These are phyloP conservation scores for Primulina tabacum DNA, from an alignment of 257 asterid genomes.

Conservation along the genomic window DNA sequence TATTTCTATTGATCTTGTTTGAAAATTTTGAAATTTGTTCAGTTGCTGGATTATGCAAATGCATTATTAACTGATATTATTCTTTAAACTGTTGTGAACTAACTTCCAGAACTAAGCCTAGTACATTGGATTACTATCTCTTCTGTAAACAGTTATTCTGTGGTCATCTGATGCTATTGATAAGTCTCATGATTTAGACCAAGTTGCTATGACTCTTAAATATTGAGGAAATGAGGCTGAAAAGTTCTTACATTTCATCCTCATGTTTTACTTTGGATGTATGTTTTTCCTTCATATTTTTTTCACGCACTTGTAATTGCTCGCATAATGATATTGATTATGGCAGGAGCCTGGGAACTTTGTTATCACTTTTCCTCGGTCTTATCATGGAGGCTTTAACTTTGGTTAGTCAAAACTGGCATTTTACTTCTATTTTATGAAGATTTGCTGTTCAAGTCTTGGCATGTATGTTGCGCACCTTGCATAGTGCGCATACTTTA, in stretches of 20 bases:
- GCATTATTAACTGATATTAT: too few relatives aligned
- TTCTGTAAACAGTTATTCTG: conserved; percentile 1
- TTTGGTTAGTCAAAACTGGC: conserved; percentile 53
- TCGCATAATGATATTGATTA: conserved; percentile 22
- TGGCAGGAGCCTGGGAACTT: conserved; percentile 97
- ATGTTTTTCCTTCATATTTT: conserved; percentile 3
- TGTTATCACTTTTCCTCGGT: conserved; percentile 90
- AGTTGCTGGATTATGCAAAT: not conserved
- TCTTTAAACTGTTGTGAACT: too few relatives aligned
- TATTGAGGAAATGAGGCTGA: conserved; percentile 10
- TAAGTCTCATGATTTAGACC: not conserved
- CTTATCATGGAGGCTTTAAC: conserved; percentile 98
- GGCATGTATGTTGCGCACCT: conserved; percentile 8
- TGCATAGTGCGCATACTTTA: conserved; percentile 6
- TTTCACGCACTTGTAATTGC: not conserved
- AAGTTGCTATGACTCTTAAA: not conserved
- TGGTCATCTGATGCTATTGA: conserved; percentile 3
- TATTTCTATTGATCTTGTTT: not conserved
- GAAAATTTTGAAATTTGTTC: not conserved
- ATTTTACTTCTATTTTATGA: conserved; percentile 13
- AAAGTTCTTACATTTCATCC: conserved; percentile 2
- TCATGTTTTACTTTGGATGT: conserved; percentile 11
- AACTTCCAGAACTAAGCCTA: not conserved
- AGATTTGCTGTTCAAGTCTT: conserved; percentile 14
- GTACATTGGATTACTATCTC: conserved; percentile 6